These are phyloP conservation scores for Exophiala alcalophila DNA, from an alignment of 2,329 filamentous ascomycete genomes.

Conservation along the genomic window DNA sequence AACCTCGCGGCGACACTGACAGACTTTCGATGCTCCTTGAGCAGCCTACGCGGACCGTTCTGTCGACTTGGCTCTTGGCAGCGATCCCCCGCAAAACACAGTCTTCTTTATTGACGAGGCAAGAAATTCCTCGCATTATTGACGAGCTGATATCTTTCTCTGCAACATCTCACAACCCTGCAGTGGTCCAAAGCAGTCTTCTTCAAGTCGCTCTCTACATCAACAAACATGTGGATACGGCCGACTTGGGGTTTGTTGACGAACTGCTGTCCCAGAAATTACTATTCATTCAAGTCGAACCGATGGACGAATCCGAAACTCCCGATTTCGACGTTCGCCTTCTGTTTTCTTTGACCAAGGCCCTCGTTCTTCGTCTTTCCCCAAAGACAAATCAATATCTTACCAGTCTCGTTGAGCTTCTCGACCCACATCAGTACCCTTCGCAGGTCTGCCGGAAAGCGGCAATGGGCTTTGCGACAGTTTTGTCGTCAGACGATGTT, in stretches of 20 bases:
- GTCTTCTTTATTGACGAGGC: constrained; percentile 16
- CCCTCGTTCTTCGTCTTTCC: constrained; percentile 55
- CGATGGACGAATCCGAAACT: constrained; percentile 31
- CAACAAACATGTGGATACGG: constrained; percentile 39
- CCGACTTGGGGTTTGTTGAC: constrained; percentile 33
- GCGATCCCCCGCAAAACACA: constrained; percentile 27
- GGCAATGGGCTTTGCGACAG: constrained; percentile 57
- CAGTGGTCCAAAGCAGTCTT: constrained; percentile 24
- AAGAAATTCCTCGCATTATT: constrained; percentile 24
- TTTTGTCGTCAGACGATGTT: constrained; percentile 60
- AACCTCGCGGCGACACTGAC: constrained; percentile 14
- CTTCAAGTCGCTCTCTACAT: constrained; percentile 36
- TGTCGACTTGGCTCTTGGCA: constrained; percentile 39
- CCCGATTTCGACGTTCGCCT: constrained; percentile 47
- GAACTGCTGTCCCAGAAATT: constrained; percentile 33
- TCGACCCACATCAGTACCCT: constrained; percentile 42
- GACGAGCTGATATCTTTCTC: constrained; percentile 31
- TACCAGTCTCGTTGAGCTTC: constrained; percentile 46
- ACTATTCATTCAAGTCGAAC: constrained; percentile 14
- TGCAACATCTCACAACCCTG: constrained; percentile 11
- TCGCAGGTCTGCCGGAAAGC: constrained; percentile 49
- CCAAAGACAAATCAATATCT: constrained; percentile 51
- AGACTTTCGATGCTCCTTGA: constrained; percentile 10
- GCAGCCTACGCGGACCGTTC: constrained; percentile 42
- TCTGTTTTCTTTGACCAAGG: constrained; percentile 61